Evolutionary conservation across 78 protist genomes (phyloP).

Genomic region (Chrysochromulina tobinii): DNA sequence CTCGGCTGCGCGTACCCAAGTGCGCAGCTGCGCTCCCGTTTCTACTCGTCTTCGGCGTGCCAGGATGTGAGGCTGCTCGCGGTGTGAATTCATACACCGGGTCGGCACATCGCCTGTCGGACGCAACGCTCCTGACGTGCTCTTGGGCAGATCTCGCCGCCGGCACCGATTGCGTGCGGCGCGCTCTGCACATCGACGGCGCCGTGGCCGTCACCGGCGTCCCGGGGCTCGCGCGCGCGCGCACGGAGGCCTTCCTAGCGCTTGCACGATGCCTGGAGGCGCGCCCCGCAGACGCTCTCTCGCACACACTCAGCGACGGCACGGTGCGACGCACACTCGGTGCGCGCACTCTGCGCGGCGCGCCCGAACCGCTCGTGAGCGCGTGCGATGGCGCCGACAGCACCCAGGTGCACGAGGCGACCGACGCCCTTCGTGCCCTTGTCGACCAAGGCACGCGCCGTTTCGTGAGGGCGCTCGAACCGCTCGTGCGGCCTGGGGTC

Average conservation of each 20-base stretch:
- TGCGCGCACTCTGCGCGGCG: slow-evolving; percentile 1
- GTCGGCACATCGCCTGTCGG: no score
- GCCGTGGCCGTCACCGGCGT: neutral
- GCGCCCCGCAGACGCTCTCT: neutral
- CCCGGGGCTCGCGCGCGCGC: neutral
- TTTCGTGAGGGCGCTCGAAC: neutral
- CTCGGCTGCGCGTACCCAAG: no score
- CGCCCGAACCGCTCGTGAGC: neutral
- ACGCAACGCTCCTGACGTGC: neutral
- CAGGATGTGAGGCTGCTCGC: no score
- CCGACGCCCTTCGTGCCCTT: neutral
- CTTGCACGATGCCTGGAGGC: neutral
- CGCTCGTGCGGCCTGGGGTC: neutral
- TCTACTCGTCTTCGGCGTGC: no score
- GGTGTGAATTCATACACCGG: no score
- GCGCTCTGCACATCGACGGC: neutral
- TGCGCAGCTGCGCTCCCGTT: no score
- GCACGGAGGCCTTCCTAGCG: neutral
- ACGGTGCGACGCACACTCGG: neutral
- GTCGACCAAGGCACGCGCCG: slow-evolving; percentile 2
- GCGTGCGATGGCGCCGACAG: neutral
- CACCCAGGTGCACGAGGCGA: neutral
- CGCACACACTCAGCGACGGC: neutral
- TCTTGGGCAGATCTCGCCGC: neutral
- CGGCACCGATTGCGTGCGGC: neutral